Base-by-base conservation (phyloP, 768 basidiomycete genomes). In the Rhizopogon salebrosus region DNA sequence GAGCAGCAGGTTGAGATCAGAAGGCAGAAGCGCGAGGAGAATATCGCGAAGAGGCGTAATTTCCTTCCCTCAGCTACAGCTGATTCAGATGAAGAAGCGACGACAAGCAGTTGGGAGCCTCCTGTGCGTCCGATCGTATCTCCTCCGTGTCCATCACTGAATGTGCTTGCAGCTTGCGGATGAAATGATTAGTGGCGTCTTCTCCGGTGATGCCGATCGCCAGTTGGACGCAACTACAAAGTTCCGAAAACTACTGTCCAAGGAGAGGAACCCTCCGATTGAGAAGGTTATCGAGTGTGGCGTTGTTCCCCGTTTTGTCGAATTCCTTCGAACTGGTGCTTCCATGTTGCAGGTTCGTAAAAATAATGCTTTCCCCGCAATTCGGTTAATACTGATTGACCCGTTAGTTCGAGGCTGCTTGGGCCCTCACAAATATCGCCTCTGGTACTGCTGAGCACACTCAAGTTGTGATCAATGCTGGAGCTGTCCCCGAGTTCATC, bases 1-100 rank as follows among this genome's bases (percentile, higher is more conserved):
- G 95, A 99, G 69, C 92, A 95, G 68, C 95, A 98, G 66, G 97
- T 99, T 53, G 97, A 98, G 79, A 98, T 99, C 78, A 82, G 97
- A 67, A 83, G 93, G 66, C 92, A 95, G 76, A 98, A 98, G 76
- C 81, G 97, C 62, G 97, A 99, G 70, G 97, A 99, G 72, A 95
- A 94, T 70, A 95, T 98, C 57, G 91, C 95, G 54, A 99, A 99
- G 79, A 82, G 97, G 70, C 80, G 97, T 57, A 98, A 98, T 71
- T 91, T 95, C 67, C 79, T 93, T 53, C 85, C 92, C 34, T 78
- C 82, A 24, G 72, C 81, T 43, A 75, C 78, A 53, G 76, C 72
- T 55, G 95, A 98, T 66, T 97, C 94, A 49, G 95, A 98, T 80
- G 95, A 98, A 57, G 94, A 95, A 66, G 78, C 84, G 62, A 72